Evolutionary conservation across 2,329 filamentous ascomycete species (phyloP).

Genomic region (Alternaria infectoria): DNA sequence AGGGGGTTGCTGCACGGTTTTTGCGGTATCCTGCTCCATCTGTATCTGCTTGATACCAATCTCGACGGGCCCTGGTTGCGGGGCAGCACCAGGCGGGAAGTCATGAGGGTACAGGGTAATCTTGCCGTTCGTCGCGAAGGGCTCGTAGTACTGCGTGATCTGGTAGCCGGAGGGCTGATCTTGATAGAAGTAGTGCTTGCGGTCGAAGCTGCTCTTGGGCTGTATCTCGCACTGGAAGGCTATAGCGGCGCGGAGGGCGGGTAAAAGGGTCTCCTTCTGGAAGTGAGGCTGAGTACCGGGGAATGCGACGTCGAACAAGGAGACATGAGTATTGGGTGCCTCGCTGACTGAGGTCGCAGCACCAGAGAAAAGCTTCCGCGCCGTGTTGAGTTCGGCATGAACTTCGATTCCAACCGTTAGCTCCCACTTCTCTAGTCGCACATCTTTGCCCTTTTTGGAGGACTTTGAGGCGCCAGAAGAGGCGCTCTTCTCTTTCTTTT

Average conservation of each 20-base stretch:
- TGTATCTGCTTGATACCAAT: constrained; percentile 93
- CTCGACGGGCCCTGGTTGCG: constrained; percentile 67
- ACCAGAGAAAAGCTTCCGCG: constrained; percentile 85
- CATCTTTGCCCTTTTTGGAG: constrained; percentile 18
- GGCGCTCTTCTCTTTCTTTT: constrained; percentile 30
- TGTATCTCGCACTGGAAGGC: constrained; percentile 83
- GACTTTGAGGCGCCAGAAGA: constrained; percentile 8
- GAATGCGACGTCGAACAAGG: constrained; percentile 85
- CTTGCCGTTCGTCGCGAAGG: constrained; percentile 71
- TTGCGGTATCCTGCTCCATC: constrained; percentile 97
- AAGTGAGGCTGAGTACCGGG: constrained; percentile 89
- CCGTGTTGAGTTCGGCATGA: constrained; percentile 92
- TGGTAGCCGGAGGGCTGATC: constrained; percentile 97
- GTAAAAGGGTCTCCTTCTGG: constrained; percentile 81
- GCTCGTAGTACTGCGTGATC: constrained; percentile 92
- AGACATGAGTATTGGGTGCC: constrained; percentile 82
- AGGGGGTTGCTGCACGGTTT: constrained; percentile 80
- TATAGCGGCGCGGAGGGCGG: constrained; percentile 87
- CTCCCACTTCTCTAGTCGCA: constrained; percentile 72
- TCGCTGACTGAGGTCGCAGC: constrained; percentile 60
- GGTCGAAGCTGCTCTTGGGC: constrained; percentile 80
- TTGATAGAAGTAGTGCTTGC: constrained; percentile 99
- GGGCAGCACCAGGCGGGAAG: constrained; percentile 68
- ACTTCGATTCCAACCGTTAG: constrained; percentile 96
- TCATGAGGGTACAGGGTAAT: constrained; percentile 77